A percentile compares a stretch with the other conserved stretches of the same genome.
phyloP scores from a whole-genome alignment of 169 alveolate species.

The Eimeria sp. region DNA sequence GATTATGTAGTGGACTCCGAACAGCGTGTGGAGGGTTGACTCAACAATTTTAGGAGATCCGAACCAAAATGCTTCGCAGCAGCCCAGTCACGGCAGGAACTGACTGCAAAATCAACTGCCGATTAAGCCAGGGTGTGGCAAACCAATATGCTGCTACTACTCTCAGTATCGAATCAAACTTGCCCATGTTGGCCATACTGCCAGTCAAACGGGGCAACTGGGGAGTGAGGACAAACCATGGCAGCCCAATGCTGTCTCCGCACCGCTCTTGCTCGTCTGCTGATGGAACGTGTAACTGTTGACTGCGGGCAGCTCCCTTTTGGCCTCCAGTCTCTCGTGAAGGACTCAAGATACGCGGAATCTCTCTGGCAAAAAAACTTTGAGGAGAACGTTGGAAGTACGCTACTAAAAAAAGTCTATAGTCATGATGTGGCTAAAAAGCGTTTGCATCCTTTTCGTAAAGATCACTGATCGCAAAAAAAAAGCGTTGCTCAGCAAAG shows the following conservation, averaged over 20 bases:
- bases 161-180: neutral
- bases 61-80: neutral
- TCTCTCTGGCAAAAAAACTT: neutral
- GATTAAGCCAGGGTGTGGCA: neutral
- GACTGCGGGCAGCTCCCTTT: neutral
- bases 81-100: neutral
- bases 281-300: neutral
- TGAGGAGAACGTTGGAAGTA: neutral
- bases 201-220: neutral
- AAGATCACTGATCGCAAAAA: neutral
- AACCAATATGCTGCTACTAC: neutral
- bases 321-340: neutral
- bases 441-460: neutral
- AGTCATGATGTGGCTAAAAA: neutral
- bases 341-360: neutral
- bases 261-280: neutral
- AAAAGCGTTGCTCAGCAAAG: neutral
- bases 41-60: neutral
- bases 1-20: neutral
- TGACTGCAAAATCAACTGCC: neutral
- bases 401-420: neutral
- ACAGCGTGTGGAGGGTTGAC: neutral
- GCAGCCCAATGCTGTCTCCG: neutral
- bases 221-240: neutral
- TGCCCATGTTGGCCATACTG: neutral